Evolutionary conservation across 768 basidiomycete species (phyloP).

Genomic region (Daedaleopsis nitida): DNA sequence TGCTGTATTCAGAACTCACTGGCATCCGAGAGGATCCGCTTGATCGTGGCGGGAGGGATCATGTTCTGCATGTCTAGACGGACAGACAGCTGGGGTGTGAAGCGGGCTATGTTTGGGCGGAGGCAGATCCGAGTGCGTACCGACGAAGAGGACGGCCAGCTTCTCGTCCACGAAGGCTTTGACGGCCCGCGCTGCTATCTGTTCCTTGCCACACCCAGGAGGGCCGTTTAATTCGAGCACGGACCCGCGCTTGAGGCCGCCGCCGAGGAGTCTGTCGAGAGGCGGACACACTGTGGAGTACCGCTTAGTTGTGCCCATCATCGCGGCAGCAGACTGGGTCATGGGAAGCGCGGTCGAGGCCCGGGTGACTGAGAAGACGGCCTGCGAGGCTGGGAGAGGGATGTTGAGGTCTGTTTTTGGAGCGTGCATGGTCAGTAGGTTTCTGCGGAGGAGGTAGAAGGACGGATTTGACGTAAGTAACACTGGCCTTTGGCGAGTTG

Average conservation of each 20-base stretch:
- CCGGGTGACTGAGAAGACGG: constrained; percentile 46
- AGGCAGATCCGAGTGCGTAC: constrained; percentile 39
- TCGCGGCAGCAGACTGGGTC: constrained; percentile 60
- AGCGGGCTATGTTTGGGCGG: neutral
- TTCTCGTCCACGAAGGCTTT: constrained; percentile 47
- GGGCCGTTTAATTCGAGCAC: constrained; percentile 78
- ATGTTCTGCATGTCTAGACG: constrained; percentile 51
- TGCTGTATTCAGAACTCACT: neutral
- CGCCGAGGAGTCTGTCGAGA: constrained; percentile 61
- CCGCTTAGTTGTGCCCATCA: constrained; percentile 33
- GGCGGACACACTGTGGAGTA: constrained; percentile 48
- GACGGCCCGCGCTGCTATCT: constrained; percentile 51
- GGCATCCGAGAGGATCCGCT: constrained; percentile 29
- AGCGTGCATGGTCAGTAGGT: neutral
- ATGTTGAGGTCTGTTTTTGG: constrained; percentile 50
- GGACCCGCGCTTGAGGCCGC: constrained; percentile 62
- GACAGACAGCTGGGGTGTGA: constrained; percentile 10
- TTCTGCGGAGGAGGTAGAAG: neutral
- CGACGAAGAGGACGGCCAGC: constrained; percentile 64
- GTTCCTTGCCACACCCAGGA: constrained; percentile 70
- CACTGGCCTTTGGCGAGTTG: constrained; percentile 51
- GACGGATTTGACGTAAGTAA: constrained; percentile 9
- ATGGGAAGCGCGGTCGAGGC: constrained; percentile 31
- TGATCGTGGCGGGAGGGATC: constrained; percentile 39
- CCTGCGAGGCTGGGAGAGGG: constrained; percentile 45